Evolutionary conservation across 2,329 filamentous ascomycete genomes (phyloP), one percentile per base, ranked within the genome.

Genomic region (Colletotrichum spaethianum): DNA sequence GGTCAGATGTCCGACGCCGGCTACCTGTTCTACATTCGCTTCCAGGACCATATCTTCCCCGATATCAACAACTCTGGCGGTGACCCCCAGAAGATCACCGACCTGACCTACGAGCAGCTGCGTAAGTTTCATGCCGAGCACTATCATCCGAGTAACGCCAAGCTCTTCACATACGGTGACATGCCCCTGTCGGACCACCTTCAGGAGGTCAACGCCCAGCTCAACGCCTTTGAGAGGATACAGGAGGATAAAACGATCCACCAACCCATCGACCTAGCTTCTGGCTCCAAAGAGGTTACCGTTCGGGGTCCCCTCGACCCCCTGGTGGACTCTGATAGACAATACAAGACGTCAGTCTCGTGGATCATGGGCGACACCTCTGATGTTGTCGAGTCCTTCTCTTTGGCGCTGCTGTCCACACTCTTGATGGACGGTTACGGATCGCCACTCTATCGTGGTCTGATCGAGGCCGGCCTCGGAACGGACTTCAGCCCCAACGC

Each of bases 1-100:
- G 96, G 96, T 0, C 95, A 98, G 80, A 97, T 98, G 92, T 98
- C 96, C 2, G 96, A 99, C 81, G 95, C 96, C 8, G 94, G 94
- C 75, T 99, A 99, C 78, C 86, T 98, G 0, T 99, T 94, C 85
- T 98, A 98, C 81, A 97, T 98, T 76, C 90, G 93, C 64, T 99
- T 97, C 82, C 94, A 97, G 79, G 95, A 98, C 77, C 93, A 96
- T 80, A 94, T 99, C 65, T 96, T 97, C 79, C 96, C 96, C 0
- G 93, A 93, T 46, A 93, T 99, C 81, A 93, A 99, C 84, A 98
- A 99, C 84, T 98, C 96, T 1, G 96, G 96, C 42, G 96, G 96
- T 66, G 96, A 99, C 79, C 96, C 96, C 0, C 93, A 96, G 78
- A 97, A 96, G 82, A 99, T 99, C 77, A 98, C 96, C 38, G 94